A percentile compares a stretch with the other conserved stretches of the same genome.
phyloP scores from a whole-genome alignment of 169 alveolate species.

The Plasmodium vivax region DNA sequence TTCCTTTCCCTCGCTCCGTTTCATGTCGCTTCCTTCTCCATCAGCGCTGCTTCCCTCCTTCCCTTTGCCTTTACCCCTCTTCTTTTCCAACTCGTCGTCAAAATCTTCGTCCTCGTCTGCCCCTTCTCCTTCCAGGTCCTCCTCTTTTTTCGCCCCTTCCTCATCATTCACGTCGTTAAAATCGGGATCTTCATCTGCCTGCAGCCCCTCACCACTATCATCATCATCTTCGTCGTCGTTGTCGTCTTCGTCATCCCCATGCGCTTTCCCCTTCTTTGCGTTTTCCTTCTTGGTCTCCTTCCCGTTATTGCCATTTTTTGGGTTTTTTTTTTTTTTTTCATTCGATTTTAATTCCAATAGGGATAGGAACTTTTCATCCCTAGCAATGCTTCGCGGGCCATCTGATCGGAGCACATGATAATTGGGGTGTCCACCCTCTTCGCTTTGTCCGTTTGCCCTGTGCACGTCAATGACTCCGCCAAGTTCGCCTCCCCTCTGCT shows the following conservation, averaged over 20 bases:
- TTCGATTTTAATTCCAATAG: conserved; percentile 15
- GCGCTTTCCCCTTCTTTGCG: background rate
- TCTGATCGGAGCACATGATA: conserved; percentile 2
- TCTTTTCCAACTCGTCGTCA: background rate
- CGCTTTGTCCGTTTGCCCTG: background rate
- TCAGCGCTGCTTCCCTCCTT: background rate
- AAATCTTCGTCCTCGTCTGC: background rate
- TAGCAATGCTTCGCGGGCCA: background rate
- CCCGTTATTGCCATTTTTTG: background rate
- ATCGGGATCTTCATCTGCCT: background rate
- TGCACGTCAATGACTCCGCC: background rate
- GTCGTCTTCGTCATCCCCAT: background rate
- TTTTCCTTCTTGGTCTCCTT: conserved; percentile 8
- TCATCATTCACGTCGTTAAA: conserved; percentile 20
- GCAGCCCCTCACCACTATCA: background rate
- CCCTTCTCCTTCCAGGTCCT: background rate
- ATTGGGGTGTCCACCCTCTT: background rate
- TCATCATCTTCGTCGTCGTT: background rate
- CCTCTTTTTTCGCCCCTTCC: conserved; percentile 10
- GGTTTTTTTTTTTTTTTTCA: conserved; percentile 15
- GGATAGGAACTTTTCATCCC: conserved; percentile 40
- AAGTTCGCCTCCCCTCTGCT: background rate
- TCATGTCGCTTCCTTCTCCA: background rate
- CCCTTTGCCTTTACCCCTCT: background rate
- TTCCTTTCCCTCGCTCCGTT: background rate